Base-by-base conservation (phyloP, 1,139 yeast genomes). In the Debaryomycetaceae sp. region DNA sequence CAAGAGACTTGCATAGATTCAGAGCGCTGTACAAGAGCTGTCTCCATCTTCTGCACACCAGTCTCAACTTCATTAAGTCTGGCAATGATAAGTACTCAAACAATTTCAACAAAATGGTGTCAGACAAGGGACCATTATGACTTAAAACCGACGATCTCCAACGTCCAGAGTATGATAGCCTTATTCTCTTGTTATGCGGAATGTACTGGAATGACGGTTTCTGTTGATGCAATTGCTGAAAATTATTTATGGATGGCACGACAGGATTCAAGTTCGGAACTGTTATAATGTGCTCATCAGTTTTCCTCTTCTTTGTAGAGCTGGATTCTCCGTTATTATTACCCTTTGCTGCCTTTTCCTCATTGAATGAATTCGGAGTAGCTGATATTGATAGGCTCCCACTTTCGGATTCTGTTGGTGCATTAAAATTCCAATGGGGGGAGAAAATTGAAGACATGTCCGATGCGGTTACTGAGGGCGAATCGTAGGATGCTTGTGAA, bases 11-110 rank as follows among this genome's bases (percentile, higher is more conserved):
- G 50, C 75, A 73, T 33, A 83, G 61, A 15, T 69, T 68, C 1
- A 79, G 78, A 0, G 83, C 79, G 28, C 75, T 69, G 45, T 76
- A 75, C n/a, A 82, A 58, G 35, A 83, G 61, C 48, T 81, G 86
- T 46, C 84, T 69, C 89, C 89, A 83, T 52, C 83, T 70, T 44
- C 75, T 67, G 52, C 83, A 78, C 31, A 83, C 78, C 3, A 70
- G 50, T 40, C 83, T 62, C 47, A 79, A 53, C 49, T 67, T 73
- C 86, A 83, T 80, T 42, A 81, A 59, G 9, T 74, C 73, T 1
- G 81, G 81, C 30, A 83, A 60, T 5, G 75, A 67, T 39, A 83
- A 57, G 42, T 67, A 66, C 38, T 73, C 73, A 49, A 83, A 81
- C 2, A 81, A 73, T 40, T 64, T 63, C 19, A 81, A 55, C 34